Conservation (phyloP, 257 asterid species). For the Solanum lycopersicoides region DNA sequence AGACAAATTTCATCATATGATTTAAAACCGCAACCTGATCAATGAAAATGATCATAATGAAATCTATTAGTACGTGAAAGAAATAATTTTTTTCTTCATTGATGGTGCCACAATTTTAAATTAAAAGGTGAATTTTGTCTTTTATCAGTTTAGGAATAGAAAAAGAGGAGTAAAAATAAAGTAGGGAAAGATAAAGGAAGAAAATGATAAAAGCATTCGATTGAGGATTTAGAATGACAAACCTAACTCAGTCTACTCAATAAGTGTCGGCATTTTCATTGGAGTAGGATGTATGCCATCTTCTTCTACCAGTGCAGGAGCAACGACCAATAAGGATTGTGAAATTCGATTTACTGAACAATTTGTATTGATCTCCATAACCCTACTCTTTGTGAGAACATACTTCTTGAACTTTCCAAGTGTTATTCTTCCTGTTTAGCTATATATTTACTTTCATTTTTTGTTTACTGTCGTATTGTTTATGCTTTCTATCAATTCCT, state of each 20-base stretch:
- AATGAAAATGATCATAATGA: neutral
- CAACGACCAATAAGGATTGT: constrained; percentile 35
- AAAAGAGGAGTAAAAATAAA: neutral
- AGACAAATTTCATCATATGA: neutral
- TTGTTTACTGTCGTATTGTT: neutral
- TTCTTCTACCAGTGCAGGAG: constrained; percentile 1
- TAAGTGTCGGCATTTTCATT: constrained; percentile 3
- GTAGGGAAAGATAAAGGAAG: neutral
- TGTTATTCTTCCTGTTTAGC: neutral
- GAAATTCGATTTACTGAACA: constrained; percentile 46
- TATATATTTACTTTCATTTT: neutral
- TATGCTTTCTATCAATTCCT: neutral
- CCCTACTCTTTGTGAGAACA: neutral
- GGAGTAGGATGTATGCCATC: neutral
- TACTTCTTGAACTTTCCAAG: neutral
- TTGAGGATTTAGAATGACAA: constrained; percentile 16
- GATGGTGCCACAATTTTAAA: neutral
- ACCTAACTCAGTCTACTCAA: constrained; percentile 20
- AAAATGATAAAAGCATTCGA: too few species aligned
- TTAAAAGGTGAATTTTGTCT: neutral
- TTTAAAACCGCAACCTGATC: neutral
- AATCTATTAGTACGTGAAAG: neutral
- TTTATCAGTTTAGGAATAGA: neutral
- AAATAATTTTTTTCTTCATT: neutral
- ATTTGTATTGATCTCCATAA: constrained; percentile 11